Conservation (phyloP, 768 basidiomycete species). For the Tulasnella calospora region DNA sequence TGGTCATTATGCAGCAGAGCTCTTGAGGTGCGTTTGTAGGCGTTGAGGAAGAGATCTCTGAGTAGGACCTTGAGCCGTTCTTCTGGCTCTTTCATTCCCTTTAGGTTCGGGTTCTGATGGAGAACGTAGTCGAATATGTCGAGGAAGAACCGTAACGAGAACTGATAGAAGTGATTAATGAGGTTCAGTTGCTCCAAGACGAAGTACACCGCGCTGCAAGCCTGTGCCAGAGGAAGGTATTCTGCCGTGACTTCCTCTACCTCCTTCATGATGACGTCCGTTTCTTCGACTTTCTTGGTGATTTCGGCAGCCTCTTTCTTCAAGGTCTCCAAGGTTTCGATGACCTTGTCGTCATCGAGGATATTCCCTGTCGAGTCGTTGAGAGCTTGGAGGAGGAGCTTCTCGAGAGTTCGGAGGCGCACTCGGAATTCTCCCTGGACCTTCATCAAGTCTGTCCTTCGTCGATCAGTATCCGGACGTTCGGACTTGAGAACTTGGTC, state of each 20-base stretch:
- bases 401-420: constrained; percentile 86
- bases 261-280: constrained; percentile 91
- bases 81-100: constrained; percentile 65
- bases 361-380: constrained; percentile 98
- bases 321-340: constrained; percentile 89
- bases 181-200: constrained; percentile 90
- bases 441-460: constrained; percentile 94
- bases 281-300: constrained; percentile 92
- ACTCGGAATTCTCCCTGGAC: constrained; percentile 97
- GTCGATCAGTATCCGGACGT: constrained; percentile 91
- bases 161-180: constrained; percentile 97
- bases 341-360: constrained; percentile 97
- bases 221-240: constrained; percentile 89
- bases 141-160: constrained; percentile 95
- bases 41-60: constrained; percentile 81
- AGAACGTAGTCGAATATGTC: constrained; percentile 97
- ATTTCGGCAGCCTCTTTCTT: constrained; percentile 96
- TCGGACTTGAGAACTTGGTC: constrained; percentile 97
- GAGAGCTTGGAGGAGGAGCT: constrained; percentile 84
- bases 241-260: constrained; percentile 94
- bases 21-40: constrained; percentile 84
- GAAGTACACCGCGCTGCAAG: constrained; percentile 96
- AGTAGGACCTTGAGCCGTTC: constrained; percentile 73
- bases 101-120: constrained; percentile 85
- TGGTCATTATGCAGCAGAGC: constrained; percentile 87